Evolutionary conservation across 192 early-diverging fungal species (phyloP).

Genomic region (Coemansia sp.): DNA sequence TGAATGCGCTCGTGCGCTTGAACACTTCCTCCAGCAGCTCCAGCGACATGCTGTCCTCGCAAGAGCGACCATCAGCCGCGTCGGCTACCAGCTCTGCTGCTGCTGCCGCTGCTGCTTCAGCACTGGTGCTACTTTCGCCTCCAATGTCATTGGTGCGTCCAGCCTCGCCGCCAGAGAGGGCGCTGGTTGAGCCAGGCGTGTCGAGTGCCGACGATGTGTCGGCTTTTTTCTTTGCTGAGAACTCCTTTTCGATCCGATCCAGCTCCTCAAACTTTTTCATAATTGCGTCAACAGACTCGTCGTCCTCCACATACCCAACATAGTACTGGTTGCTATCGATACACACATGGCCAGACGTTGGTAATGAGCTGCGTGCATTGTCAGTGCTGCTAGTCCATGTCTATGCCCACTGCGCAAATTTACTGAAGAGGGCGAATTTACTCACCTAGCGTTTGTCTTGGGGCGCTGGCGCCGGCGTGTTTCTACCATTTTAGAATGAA

Average conservation of each 20-base stretch:
- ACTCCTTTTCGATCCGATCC: constrained; percentile 82
- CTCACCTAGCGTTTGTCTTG: constrained; percentile 49
- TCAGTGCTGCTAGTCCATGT: background rate
- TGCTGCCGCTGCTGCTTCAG: background rate
- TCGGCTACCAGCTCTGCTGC: constrained; percentile 9
- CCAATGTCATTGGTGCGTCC: background rate
- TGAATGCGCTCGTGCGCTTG: constrained; percentile 86
- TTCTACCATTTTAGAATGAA: constrained; percentile 38
- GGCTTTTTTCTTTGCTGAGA: constrained; percentile 52
- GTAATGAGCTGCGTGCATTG: background rate
- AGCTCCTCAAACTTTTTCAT: constrained; percentile 99
- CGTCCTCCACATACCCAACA: constrained; percentile 96
- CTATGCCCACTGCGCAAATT: background rate
- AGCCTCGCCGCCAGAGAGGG: background rate
- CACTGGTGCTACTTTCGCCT: background rate
- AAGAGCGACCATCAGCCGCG: background rate
- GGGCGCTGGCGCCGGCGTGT: constrained; percentile 46
- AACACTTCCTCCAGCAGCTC: constrained; percentile 90
- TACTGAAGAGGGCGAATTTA: background rate
- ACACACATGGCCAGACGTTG: background rate
- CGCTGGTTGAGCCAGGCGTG: constrained; percentile 9
- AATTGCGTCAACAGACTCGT: constrained; percentile 92
- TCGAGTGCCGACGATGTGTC: constrained; percentile 7
- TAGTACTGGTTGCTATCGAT: constrained; percentile 61
- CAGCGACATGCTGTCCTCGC: constrained; percentile 58